Evolutionary conservation across 129 eudicot genomes (phyloP).

Genomic region (Tagetes erecta): DNA sequence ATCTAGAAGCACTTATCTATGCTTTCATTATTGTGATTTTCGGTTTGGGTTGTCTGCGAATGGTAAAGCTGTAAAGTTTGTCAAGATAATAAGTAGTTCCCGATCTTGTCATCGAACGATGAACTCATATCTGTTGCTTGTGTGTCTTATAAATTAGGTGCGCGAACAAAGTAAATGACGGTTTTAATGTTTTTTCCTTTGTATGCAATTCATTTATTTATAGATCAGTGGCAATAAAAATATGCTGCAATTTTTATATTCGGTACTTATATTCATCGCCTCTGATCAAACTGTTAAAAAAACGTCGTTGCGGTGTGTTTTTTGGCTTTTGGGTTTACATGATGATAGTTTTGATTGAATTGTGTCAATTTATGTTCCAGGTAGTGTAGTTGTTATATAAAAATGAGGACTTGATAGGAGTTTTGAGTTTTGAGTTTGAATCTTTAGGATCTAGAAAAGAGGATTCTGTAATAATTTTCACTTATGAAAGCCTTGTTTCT

Average conservation of each 20-base stretch:
- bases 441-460: not conserved
- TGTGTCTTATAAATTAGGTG: not conserved
- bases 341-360: not conserved
- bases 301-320: not conserved
- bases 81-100: not conserved
- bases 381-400: not conserved
- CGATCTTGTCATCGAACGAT: not conserved
- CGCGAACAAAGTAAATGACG: not conserved
- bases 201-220: not conserved
- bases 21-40: not conserved
- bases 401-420: not conserved
- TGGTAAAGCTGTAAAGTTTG: not conserved
- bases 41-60: not conserved
- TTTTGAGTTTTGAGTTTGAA: not conserved
- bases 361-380: not conserved
- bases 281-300: not conserved
- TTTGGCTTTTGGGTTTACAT: not conserved
- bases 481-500: not conserved
- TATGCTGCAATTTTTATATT: not conserved
- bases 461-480: not conserved
- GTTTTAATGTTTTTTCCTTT: not conserved
- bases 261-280: not conserved
- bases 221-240: not conserved
- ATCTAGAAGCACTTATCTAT: not conserved
- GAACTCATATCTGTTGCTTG: not conserved